A percentile compares a stretch with the other conserved stretches of the same genome.
These are phyloP conservation scores for Cyclostephanos tholiformis DNA, from an alignment of 108 stramenopile genomes.

Conservation along the genomic window DNA sequence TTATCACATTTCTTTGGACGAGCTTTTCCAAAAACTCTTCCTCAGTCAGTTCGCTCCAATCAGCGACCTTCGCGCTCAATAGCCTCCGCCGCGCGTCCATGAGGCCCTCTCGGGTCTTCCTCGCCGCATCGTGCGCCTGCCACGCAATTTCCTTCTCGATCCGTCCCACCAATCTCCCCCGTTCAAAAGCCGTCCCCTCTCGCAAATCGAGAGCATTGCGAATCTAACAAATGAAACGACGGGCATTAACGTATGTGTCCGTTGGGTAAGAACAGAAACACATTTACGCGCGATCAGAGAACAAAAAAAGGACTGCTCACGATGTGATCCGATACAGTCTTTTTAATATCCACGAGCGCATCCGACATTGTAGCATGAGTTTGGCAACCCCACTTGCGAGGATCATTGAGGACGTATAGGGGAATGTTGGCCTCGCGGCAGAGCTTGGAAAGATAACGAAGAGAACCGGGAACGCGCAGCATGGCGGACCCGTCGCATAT, in stretches of 20 bases:
- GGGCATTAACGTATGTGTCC: background rate
- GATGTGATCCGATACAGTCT: constrained; percentile 61
- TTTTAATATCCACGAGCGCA: constrained; percentile 69
- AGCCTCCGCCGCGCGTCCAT: constrained; percentile 42
- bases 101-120: constrained; percentile 58
- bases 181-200: constrained; percentile 72
- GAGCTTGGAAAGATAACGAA: constrained; percentile 62
- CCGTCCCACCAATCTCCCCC: constrained; percentile 72
- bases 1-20: constrained; percentile 46
- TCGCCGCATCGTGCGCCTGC: constrained; percentile 60
- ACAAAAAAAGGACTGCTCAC: constrained; percentile 41
- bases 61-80: constrained; percentile 45
- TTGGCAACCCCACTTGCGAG: constrained; percentile 73
- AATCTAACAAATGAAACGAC: constrained; percentile 2
- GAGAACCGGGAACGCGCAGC: constrained; percentile 80
- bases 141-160: constrained; percentile 76
- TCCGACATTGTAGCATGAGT: constrained; percentile 63
- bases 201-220: constrained; percentile 55
- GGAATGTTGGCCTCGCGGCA: constrained; percentile 81
- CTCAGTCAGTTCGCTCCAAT: constrained; percentile 69
- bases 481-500: constrained; percentile 85
- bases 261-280: background rate
- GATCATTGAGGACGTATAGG: constrained; percentile 81
- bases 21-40: constrained; percentile 58
- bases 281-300: background rate